Evolutionary conservation across 2,329 filamentous ascomycete species (phyloP), one percentile per base, ranked within the genome.

Genomic region (Orbilia ellipsospora): DNA sequence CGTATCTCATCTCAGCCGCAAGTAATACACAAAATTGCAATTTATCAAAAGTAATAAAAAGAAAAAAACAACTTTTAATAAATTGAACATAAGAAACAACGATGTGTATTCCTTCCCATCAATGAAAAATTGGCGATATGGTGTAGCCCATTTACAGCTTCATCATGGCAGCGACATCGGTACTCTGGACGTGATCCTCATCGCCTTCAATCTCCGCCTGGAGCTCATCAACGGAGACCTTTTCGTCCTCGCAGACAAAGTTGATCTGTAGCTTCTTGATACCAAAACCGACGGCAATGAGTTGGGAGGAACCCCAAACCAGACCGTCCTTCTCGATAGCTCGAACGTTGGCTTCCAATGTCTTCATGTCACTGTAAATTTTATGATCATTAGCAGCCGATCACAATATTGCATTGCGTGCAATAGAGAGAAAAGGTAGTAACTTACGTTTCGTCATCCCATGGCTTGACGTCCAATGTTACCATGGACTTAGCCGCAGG

Each of bases 201-300:
- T 94, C 88, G 80, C 88, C 92, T 20, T 89, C 88, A 81, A 98
- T 96, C 86, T 92, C 82, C 83, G 92, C 89, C 88, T 97, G 89
- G 80, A 99, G 90, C 78, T 97, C 94, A 80, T 90, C 88, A 79
- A 92, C 84, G 79, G 92, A 94, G 82, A 99, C 84, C 89, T 97
- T 97, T 80, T 98, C 94, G 83, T 99, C 95, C 88, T 98, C 95
- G 79, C 98, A 87, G 81, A 98, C 93, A 80, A 98, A 85, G 90
- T 92, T 98, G 87, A 99, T 96, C 89, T 98, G 94, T 78, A 99
- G 90, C 89, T 98, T 98, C 88, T 92, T 95, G 88, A 99, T 96
- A 88, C 95, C 95, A 88, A 92, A 99, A 82, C 94, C 74, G 81
- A 99, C 90, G 79, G 94, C 84, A 62, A 96, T 90, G 79, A 97